A percentile compares a stretch with the other conserved stretches of the same genome.
phyloP scores from a whole-genome alignment of 2,329 filamentous ascomycete genomes.

The Sclerotinia sclerotiorum region DNA sequence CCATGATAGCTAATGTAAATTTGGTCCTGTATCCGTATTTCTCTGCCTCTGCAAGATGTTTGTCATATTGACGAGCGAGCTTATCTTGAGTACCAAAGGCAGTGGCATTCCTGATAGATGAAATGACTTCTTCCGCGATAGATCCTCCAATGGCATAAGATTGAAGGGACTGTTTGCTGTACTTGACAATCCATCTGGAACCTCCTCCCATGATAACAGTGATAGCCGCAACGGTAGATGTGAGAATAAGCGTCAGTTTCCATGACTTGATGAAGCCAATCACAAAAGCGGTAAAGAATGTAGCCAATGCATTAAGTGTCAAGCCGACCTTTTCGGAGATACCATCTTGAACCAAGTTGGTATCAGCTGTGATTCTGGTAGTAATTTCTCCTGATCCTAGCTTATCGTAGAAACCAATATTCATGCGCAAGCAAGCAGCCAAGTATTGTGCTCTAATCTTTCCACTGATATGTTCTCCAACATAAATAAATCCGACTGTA shows the following conservation, averaged over 20 bases:
- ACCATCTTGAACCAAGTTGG: conserved; percentile 88
- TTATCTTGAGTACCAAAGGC: conserved; percentile 94
- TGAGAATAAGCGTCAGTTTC: conserved; percentile 87
- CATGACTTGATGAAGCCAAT: conserved; percentile 90
- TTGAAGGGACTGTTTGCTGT: conserved; percentile 72
- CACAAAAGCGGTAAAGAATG: conserved; percentile 84
- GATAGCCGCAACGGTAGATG: conserved; percentile 78
- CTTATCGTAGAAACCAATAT: conserved; percentile 92
- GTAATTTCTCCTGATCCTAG: conserved; percentile 91
- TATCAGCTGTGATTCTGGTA: conserved; percentile 90
- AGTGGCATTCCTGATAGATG: conserved; percentile 86
- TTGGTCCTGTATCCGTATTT: conserved; percentile 76
- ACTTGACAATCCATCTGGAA: conserved; percentile 74
- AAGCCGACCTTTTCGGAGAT: conserved; percentile 87
- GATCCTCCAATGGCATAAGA: conserved; percentile 83
- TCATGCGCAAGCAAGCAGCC: conserved; percentile 78
- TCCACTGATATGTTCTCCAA: conserved; percentile 73
- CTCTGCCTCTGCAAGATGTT: conserved; percentile 70
- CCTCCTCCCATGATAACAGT: conserved; percentile 73
- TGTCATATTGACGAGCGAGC: conserved; percentile 82
- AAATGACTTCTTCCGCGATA: conserved; percentile 90
- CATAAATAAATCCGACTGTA: conserved; percentile 88
- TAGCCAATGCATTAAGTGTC: conserved; percentile 72
- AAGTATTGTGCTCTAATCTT: conserved; percentile 84
- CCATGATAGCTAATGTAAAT: conserved; percentile 70